These are phyloP conservation scores for Pseudogymnoascus verrucosus DNA, from an alignment of 2,329 filamentous ascomycete species.

Conservation along the genomic window DNA sequence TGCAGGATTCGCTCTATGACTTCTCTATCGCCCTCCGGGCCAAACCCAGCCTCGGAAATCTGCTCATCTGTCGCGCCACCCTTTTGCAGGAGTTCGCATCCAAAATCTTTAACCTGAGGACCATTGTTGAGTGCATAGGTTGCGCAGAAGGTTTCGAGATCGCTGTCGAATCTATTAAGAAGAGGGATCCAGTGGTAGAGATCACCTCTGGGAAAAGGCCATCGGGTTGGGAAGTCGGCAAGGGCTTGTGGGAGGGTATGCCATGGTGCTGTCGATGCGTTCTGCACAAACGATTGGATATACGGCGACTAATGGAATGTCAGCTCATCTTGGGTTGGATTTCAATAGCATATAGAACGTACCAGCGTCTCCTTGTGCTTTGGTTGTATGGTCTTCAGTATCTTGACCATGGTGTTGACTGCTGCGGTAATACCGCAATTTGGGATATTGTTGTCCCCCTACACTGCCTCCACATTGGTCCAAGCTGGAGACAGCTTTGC, in stretches of 20 bases:
- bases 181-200: constrained; percentile 97
- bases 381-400: constrained; percentile 57
- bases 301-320: constrained; percentile 63
- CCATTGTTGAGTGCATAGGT: constrained; percentile 74
- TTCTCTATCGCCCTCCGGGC: constrained; percentile 67
- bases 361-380: constrained; percentile 63
- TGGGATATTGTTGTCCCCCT: constrained; percentile 37
- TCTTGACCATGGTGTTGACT: constrained; percentile 57
- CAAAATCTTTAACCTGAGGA: constrained; percentile 72
- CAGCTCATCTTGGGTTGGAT: constrained; percentile 15
- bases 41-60: constrained; percentile 55
- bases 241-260: constrained; percentile 72
- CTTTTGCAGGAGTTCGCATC: constrained; percentile 53
- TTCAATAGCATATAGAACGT: constrained; percentile 26
- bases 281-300: constrained; percentile 71
- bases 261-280: constrained; percentile 60
- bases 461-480: constrained; percentile 35
- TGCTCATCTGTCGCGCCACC: constrained; percentile 40
- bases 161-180: constrained; percentile 84
- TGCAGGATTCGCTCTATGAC: constrained; percentile 72
- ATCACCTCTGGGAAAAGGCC: constrained; percentile 93
- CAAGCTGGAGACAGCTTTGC: constrained; percentile 24
- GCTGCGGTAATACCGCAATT: constrained; percentile 50
- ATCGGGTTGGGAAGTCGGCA: constrained; percentile 72
- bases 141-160: constrained; percentile 73